Percentiles rank a stretch among this genome's conserved stretches.
These are phyloP conservation scores for Curvularia verruculosa DNA, from an alignment of 2,329 filamentous ascomycete genomes.

Conservation along the genomic window DNA sequence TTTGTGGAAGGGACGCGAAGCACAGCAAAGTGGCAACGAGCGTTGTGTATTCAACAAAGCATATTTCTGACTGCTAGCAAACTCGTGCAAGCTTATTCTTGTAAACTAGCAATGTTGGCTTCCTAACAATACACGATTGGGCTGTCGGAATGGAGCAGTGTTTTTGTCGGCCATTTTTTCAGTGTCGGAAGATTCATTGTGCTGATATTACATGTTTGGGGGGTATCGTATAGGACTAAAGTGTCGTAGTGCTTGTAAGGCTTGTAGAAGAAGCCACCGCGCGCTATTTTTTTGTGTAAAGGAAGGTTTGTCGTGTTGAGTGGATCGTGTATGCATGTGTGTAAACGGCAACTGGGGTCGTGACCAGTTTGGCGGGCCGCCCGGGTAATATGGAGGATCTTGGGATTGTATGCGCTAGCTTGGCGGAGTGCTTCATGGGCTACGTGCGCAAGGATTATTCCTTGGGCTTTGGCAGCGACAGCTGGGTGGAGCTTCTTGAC, in stretches of 20 bases:
- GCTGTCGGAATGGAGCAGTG: neutral
- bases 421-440: neutral
- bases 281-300: neutral
- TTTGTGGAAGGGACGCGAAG: neutral
- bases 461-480: constrained; percentile 46
- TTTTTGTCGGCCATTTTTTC: neutral
- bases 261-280: neutral
- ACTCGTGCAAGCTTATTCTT: neutral
- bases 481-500: constrained; percentile 45
- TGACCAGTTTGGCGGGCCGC: neutral
- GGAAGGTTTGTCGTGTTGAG: neutral
- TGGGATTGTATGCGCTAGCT: neutral
- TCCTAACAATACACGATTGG: neutral
- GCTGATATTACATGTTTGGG: neutral
- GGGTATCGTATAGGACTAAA: neutral
- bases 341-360: neutral
- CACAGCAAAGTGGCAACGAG: neutral
- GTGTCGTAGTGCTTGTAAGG: neutral
- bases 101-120: neutral
- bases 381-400: neutral
- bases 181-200: neutral
- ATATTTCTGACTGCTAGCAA: neutral
- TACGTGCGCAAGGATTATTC: constrained; percentile 15
- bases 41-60: neutral
- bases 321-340: neutral